A percentile compares a stretch with the other conserved stretches of the same genome.
phyloP scores from a whole-genome alignment of 140 eudicot genomes.

The Oenanthe javanica region DNA sequence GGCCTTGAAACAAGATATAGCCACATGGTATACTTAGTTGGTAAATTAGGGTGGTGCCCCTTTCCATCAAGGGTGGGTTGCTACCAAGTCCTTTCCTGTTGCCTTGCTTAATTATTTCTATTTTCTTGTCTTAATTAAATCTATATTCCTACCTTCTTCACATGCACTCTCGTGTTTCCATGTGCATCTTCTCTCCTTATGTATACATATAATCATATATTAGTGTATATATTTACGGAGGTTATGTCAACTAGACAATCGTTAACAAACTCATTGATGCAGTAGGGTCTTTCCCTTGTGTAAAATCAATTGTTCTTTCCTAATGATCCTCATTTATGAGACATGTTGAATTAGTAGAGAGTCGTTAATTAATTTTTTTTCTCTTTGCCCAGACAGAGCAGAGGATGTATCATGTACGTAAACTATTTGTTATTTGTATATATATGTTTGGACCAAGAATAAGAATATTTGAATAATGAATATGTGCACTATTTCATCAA shows the following conservation, averaged over 20 bases:
- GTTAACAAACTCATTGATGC: background rate
- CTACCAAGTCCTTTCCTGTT: slow-evolving; percentile 11
- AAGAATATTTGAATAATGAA: background rate
- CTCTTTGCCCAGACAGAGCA: background rate
- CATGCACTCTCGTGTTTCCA: slow-evolving; percentile 15
- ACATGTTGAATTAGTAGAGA: background rate
- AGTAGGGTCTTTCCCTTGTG: background rate
- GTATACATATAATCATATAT: background rate
- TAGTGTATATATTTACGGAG: background rate
- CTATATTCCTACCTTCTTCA: background rate
- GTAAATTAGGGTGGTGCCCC: slow-evolving; percentile 7
- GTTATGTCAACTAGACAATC: slow-evolving; percentile 5
- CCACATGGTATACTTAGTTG: background rate
- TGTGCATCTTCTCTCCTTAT: background rate
- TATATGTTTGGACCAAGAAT: background rate
- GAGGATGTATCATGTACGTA: background rate
- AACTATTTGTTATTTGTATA: background rate
- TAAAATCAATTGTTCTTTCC: background rate
- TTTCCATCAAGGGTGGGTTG: background rate
- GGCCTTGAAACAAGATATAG: background rate
- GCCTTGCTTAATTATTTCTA: background rate
- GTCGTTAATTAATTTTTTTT: background rate
- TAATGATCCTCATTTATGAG: slow-evolving; percentile 6
- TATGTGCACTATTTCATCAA: too few relatives aligned
- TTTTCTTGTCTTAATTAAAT: slow-evolving; percentile 5